These are phyloP conservation scores for Blastobotrys proliferans DNA, from an alignment of 1,139 yeast species.

Conservation along the genomic window DNA sequence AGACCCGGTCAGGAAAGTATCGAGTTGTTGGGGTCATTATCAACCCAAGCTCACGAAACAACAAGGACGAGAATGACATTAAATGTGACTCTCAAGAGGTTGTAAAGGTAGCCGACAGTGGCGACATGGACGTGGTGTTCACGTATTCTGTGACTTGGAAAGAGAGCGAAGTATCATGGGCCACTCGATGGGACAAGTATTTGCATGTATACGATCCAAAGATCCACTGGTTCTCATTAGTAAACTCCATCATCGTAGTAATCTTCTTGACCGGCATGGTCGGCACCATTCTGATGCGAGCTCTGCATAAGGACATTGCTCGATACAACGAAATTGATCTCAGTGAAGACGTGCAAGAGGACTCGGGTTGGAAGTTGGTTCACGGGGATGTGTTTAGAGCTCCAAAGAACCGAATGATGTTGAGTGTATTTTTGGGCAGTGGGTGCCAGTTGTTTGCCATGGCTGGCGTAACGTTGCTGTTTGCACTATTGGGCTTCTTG, in stretches of 20 bases:
- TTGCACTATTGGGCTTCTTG: constrained; percentile 83
- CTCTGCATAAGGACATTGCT: constrained; percentile 79
- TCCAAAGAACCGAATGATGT: constrained; percentile 65
- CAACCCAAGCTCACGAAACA: constrained; percentile 59
- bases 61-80: constrained; percentile 39
- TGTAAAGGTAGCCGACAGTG: constrained; percentile 35
- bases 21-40: constrained; percentile 92
- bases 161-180: constrained; percentile 80
- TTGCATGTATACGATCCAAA: constrained; percentile 87
- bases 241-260: constrained; percentile 80
- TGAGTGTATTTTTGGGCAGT: constrained; percentile 81
- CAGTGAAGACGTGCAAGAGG: constrained; percentile 81
- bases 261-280: constrained; percentile 72
- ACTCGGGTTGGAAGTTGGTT: constrained; percentile 94
- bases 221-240: constrained; percentile 91
- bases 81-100: constrained; percentile 35
- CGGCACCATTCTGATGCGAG: constrained; percentile 72
- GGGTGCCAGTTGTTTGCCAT: constrained; percentile 83
- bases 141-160: constrained; percentile 64
- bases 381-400: constrained; percentile 95
- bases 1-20: constrained; percentile 59
- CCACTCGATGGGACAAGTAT: constrained; percentile 98
- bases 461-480: constrained; percentile 66
- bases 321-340: constrained; percentile 85
- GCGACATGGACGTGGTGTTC: constrained; percentile 44